Conservation (phyloP, 208 protist species). For the Crithidia bombi region DNA sequence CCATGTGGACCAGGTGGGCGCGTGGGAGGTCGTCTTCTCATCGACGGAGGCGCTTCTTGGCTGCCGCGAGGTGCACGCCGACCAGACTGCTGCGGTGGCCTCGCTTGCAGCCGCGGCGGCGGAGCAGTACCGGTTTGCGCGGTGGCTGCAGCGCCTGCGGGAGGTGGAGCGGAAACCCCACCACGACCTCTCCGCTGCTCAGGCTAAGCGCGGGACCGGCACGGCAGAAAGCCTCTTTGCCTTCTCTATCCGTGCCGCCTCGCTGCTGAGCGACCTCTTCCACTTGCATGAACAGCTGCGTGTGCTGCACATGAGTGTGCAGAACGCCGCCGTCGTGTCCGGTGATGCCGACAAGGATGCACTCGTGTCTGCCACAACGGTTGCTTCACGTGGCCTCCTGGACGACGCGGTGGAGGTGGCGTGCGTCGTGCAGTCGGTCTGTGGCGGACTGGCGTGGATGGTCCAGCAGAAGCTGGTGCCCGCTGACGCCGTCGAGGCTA, state of each 20-base stretch:
- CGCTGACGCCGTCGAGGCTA: conserved; percentile 20
- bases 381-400: conserved; percentile 35
- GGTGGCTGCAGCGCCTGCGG: conserved; percentile 88
- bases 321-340: conserved; percentile 19
- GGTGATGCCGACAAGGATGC: not conserved
- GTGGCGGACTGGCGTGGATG: conserved; percentile 64
- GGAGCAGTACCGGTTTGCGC: conserved; percentile 76
- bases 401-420: conserved; percentile 54
- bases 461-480: conserved; percentile 48
- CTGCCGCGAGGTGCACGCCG: conserved; percentile 45
- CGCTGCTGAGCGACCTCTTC: conserved; percentile 39
- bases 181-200: conserved; percentile 85
- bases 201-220: conserved; percentile 77
- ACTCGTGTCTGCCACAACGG: not conserved
- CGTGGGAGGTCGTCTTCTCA: conserved; percentile 78
- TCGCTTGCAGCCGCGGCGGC: conserved; percentile 41
- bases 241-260: conserved; percentile 39
- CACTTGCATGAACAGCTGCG: conserved; percentile 48
- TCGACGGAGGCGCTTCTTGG: conserved; percentile 64
- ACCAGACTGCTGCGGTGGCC: conserved; percentile 25
- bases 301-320: conserved; percentile 43
- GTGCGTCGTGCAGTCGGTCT: conserved; percentile 56
- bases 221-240: conserved; percentile 78
- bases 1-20: conserved; percentile 56
- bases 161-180: conserved; percentile 80